Percentiles rank a stretch among this genome's conserved stretches.
Evolutionary conservation across 129 eudicot genomes (phyloP).

Genomic region (Lactuca sativa): DNA sequence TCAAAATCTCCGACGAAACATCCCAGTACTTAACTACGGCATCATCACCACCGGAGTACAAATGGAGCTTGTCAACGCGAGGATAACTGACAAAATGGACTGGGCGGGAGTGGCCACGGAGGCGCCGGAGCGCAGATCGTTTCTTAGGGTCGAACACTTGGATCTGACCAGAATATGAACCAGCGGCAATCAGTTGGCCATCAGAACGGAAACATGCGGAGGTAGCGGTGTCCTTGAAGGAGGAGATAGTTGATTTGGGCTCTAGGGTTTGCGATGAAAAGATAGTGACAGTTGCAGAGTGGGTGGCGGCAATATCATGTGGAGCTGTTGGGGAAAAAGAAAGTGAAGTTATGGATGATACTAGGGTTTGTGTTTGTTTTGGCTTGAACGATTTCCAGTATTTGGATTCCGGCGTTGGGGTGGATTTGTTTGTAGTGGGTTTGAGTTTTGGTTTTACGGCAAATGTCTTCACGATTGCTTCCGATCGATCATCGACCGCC

Average conservation of each 20-base stretch:
- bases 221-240: conserved; percentile 64
- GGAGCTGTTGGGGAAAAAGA: conserved; percentile 61
- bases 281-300: conserved; percentile 67
- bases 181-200: conserved; percentile 74
- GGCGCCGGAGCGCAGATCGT: conserved; percentile 49
- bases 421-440: conserved; percentile 53
- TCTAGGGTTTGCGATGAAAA: conserved; percentile 53
- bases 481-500: conserved; percentile 42
- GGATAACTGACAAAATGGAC: conserved; percentile 64
- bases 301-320: conserved; percentile 67
- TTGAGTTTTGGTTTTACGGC: conserved; percentile 64
- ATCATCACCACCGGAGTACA: conserved; percentile 82
- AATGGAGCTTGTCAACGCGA: conserved; percentile 57
- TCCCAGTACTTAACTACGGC: conserved; percentile 89
- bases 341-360: conserved; percentile 60
- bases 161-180: conserved; percentile 49
- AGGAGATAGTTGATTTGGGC: conserved; percentile 47
- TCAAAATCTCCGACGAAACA: conserved; percentile 40
- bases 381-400: conserved; percentile 90
- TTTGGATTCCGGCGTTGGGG: conserved; percentile 70
- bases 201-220: conserved; percentile 73
- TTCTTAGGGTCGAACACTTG: conserved; percentile 62
- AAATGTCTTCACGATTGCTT: conserved; percentile 35
- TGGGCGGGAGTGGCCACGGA: conserved; percentile 60
- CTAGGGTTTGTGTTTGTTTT: conserved; percentile 47